These are phyloP conservation scores for Phytophthora sp. DNA, from an alignment of 352 stramenopile genomes.

Conservation along the genomic window DNA sequence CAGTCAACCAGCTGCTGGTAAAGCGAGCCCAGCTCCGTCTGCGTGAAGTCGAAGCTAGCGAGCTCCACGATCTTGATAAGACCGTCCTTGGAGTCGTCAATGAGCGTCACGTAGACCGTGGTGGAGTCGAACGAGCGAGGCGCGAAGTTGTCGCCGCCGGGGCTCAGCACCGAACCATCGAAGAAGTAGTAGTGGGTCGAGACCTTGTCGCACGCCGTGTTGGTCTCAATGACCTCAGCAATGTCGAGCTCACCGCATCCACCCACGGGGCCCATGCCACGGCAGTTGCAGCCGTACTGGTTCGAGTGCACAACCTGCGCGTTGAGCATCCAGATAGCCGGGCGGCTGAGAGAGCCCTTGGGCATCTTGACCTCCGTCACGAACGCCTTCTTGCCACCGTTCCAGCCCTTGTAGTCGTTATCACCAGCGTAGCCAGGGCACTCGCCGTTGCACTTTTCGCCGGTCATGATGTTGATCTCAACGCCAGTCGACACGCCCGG, in stretches of 20 bases:
- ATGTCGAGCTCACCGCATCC: conserved; percentile 75
- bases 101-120: conserved; percentile 67
- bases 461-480: conserved; percentile 76
- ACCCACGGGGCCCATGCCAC: conserved; percentile 51
- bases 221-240: conserved; percentile 70
- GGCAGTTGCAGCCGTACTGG: conserved; percentile 78
- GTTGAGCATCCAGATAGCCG: conserved; percentile 72
- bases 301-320: conserved; percentile 53
- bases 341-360: conserved; percentile 39
- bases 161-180: conserved; percentile 42
- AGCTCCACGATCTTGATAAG: conserved; percentile 74
- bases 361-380: conserved; percentile 68
- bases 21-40: conserved; percentile 32
- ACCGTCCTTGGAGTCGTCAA: conserved; percentile 54
- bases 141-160: conserved; percentile 57
- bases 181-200: conserved; percentile 77
- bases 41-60: conserved; percentile 52
- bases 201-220: conserved; percentile 35
- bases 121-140: conserved; percentile 30
- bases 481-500: conserved; percentile 54
- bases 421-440: conserved; percentile 42
- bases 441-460: conserved; percentile 40
- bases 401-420: conserved; percentile 69
- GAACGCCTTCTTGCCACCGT: conserved; percentile 71
- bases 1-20: conserved; percentile 39